Percentiles rank a stretch among this genome's conserved stretches.
phyloP scores from a whole-genome alignment of 2,329 filamentous ascomycete genomes.

The Talaromyces sp. region DNA sequence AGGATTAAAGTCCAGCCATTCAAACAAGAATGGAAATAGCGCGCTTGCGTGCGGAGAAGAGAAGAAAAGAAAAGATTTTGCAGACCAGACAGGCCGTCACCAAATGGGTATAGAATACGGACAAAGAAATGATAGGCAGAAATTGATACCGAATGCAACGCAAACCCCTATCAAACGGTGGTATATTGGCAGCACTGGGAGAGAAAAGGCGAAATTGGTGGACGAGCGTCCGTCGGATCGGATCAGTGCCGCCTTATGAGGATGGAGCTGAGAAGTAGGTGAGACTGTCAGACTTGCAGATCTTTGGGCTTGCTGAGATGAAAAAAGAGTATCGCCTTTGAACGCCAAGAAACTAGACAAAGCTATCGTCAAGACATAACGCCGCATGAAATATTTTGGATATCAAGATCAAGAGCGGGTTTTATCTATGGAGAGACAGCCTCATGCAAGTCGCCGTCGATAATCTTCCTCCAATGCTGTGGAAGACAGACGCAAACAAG shows the following conservation, averaged over 20 bases:
- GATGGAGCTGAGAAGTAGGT: background rate
- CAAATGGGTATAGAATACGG: conserved; percentile 13
- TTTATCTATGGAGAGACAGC: conserved; percentile 18
- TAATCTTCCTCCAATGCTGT: conserved; percentile 94
- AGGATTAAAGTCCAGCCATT: conserved; percentile 12
- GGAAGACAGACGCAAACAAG: conserved; percentile 93
- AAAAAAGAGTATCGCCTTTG: conserved; percentile 8
- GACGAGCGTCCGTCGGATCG: background rate
- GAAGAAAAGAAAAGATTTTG: background rate
- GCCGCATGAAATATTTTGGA: conserved; percentile 19
- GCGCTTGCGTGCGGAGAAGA: conserved; percentile 1
- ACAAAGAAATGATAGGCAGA: background rate
- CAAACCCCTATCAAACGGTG: background rate
- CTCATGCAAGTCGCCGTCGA: conserved; percentile 66
- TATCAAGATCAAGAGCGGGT: conserved; percentile 12
- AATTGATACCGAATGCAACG: background rate
- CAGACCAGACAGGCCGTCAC: conserved; percentile 9
- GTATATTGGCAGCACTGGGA: background rate
- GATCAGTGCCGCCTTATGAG: background rate
- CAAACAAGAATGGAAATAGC: background rate
- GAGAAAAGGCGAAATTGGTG: background rate
- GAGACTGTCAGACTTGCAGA: background rate
- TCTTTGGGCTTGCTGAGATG: conserved; percentile 1
- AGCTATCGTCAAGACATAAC: conserved; percentile 36
- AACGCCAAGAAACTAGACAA: conserved; percentile 15